Evolutionary conservation across 164 flowering plant genomes (phyloP), one percentile per base, ranked within the genome.

Genomic region (Kalanchoe fedtschenkoi): DNA sequence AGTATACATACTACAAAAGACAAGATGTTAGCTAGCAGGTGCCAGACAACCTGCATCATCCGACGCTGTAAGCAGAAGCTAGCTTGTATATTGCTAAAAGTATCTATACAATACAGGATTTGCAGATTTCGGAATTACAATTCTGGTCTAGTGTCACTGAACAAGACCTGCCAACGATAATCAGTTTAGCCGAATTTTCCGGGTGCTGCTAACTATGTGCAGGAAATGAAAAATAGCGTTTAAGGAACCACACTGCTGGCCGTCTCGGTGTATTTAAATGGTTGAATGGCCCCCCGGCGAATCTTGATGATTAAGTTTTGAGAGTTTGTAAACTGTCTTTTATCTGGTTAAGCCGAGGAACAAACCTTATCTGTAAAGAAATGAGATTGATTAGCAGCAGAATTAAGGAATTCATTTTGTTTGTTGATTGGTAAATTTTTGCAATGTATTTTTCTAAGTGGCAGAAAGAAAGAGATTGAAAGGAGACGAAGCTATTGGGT

Each of bases 361-460:
- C 56, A 51, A 11, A 51, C 56, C 56, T 51, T 51, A 51, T 51
- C 56, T 51, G 56, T 10, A 51, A 47, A 51, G 10, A 51, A 51
- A 51, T 17, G 21, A 15, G 7, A 51, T n/a, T 10, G 32, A 51
- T 51, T 51, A 51, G 56, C 56, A 10, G 56, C 4, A 15, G 9
- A 24, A 11, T 51, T 2, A 24, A 15, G 26, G 16, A 51, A 51
- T 51, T 32, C 16, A 5, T 13, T 37, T 51, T 51, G 14, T 4
- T 47, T 19, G 55, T 47, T 47, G 21, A 47, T n/a, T n/a, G n/a
- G n/a, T n/a, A 43, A 2, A 16, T 39, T 39, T 5, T 22, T 47
- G 30, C 32, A 3, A 17, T 10, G 56, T 26, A 24, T 11, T 26
- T 26, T 11, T 11, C 21, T 2, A 22, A 7, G 30, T n/a, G n/a